A percentile compares a stretch with the other conserved stretches of the same genome.
These are phyloP conservation scores for Boletellus ananiceps DNA, from an alignment of 768 basidiomycete species.

Conservation along the genomic window DNA sequence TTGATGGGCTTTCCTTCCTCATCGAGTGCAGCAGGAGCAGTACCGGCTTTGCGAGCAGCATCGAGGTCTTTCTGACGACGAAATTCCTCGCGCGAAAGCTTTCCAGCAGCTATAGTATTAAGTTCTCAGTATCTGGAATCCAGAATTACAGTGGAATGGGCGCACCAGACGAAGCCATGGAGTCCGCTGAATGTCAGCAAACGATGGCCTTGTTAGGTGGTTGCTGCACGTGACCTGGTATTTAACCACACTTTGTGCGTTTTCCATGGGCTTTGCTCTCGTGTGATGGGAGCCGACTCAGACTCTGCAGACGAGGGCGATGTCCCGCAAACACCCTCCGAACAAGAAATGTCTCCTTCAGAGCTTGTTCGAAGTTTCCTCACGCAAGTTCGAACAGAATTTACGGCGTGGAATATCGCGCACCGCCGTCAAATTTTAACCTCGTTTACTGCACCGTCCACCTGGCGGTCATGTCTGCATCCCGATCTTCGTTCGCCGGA, in stretches of 20 bases:
- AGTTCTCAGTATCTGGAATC: neutral
- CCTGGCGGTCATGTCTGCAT: slow-evolving; percentile 13
- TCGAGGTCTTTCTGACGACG: slow-evolving; percentile 95
- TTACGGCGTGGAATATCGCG: slow-evolving; percentile 14
- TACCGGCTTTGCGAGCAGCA: slow-evolving; percentile 97
- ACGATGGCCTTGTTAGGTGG: neutral
- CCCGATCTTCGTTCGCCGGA: slow-evolving; percentile 8
- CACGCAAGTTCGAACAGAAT: slow-evolving; percentile 24
- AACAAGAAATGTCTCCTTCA: neutral
- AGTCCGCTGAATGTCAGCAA: neutral
- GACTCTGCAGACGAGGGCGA: slow-evolving; percentile 8
- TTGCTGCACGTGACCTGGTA: neutral
- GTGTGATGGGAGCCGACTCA: neutral
- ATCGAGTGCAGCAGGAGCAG: slow-evolving; percentile 92
- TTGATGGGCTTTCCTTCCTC: slow-evolving; percentile 95
- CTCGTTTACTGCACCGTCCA: slow-evolving; percentile 14
- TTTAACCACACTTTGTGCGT: too few species aligned
- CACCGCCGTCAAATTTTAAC: slow-evolving; percentile 12
- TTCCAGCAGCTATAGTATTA: slow-evolving; percentile 49
- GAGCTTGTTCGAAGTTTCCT: slow-evolving; percentile 16
- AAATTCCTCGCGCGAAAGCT: slow-evolving; percentile 92
- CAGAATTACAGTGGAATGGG: neutral
- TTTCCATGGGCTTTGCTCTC: neutral
- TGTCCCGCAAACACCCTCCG: slow-evolving; percentile 6
- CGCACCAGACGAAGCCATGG: slow-evolving; percentile 28